These are phyloP conservation scores for Spirogloea muscicola DNA, from an alignment of 139 green algal species.

Conservation along the genomic window DNA sequence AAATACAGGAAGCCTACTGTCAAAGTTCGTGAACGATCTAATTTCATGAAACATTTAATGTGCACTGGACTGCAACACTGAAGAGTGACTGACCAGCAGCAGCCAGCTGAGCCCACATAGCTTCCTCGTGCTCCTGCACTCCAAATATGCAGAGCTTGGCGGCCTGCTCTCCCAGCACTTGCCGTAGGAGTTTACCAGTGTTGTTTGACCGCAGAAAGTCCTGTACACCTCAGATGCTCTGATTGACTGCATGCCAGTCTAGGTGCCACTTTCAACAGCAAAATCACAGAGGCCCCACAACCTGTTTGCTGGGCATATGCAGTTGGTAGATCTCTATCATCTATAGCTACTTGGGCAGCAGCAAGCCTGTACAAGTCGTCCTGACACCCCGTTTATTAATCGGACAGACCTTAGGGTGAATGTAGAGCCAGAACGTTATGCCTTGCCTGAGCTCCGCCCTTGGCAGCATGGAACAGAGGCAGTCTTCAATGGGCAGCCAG, in stretches of 20 bases:
- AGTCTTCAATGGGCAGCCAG: slow-evolving; percentile 25
- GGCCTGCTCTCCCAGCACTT: slow-evolving; percentile 21
- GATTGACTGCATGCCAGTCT: background rate
- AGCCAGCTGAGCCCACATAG: too few species aligned
- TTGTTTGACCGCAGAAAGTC: slow-evolving; percentile 47
- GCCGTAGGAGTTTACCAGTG: slow-evolving; percentile 47
- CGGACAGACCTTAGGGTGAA: slow-evolving; percentile 34
- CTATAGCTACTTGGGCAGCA: too few species aligned
- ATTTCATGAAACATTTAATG: too few species aligned
- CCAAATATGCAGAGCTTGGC: slow-evolving; percentile 31
- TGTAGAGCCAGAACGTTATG: slow-evolving; percentile 35
- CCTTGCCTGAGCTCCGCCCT: background rate
- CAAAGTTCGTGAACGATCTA: too few species aligned
- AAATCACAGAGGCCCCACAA: background rate
- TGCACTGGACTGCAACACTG: too few species aligned
- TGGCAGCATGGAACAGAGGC: slow-evolving; percentile 11
- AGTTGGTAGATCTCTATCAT: too few species aligned
- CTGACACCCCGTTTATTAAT: too few species aligned
- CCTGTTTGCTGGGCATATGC: too few species aligned
- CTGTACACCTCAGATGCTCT: slow-evolving; percentile 1
- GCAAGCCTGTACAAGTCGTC: too few species aligned
- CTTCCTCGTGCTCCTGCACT: slow-evolving; percentile 28
- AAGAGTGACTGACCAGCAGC: too few species aligned
- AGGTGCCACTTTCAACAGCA: slow-evolving; percentile 2
- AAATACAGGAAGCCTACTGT: too few species aligned